phyloP scores from a whole-genome alignment of 2,329 filamentous ascomycete genomes.

The Waltergamsia citrina region DNA sequence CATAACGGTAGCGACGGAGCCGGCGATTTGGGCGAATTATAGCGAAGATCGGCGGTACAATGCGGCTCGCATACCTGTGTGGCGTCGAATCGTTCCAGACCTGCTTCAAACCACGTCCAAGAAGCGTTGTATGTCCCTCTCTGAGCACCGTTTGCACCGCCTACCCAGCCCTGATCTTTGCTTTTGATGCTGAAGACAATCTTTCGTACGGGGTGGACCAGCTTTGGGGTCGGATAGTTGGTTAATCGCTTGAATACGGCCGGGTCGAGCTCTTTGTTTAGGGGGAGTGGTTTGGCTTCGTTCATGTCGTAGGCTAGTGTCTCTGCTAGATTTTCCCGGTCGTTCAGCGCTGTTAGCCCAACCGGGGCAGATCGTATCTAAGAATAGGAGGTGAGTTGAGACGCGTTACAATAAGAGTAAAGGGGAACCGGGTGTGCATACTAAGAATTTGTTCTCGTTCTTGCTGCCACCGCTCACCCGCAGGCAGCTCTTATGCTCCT shows the following conservation, averaged over 20 bases:
- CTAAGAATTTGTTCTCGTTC: conserved; percentile 21
- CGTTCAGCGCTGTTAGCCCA: conserved; percentile 19
- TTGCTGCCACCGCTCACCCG: conserved; percentile 12
- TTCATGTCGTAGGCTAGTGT: conserved; percentile 17
- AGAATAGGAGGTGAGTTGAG: conserved; percentile 1
- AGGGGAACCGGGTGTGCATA: too few relatives aligned
- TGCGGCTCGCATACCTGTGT: conserved; percentile 17
- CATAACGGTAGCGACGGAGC: conserved; percentile 19
- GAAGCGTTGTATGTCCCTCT: conserved; percentile 35
- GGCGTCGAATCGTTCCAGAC: conserved; percentile 44
- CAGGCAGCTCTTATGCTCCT: conserved; percentile 11
- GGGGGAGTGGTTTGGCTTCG: conserved; percentile 16
- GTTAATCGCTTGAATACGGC: conserved; percentile 21
- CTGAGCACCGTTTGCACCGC: conserved; percentile 15
- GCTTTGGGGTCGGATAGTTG: conserved; percentile 25
- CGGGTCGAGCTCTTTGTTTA: conserved; percentile 15
- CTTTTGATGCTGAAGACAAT: conserved; percentile 50
- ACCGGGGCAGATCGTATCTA: conserved; percentile 28
- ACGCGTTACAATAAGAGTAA: not conserved
- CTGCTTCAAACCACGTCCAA: conserved; percentile 56
- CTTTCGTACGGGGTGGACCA: conserved; percentile 45
- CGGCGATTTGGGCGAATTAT: conserved; percentile 10
- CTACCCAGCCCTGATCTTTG: conserved; percentile 48
- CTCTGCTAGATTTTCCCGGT: conserved; percentile 14
- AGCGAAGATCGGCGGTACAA: conserved; percentile 18